phyloP scores from a whole-genome alignment of 805 yeast species.

The Candida ponderosae region DNA sequence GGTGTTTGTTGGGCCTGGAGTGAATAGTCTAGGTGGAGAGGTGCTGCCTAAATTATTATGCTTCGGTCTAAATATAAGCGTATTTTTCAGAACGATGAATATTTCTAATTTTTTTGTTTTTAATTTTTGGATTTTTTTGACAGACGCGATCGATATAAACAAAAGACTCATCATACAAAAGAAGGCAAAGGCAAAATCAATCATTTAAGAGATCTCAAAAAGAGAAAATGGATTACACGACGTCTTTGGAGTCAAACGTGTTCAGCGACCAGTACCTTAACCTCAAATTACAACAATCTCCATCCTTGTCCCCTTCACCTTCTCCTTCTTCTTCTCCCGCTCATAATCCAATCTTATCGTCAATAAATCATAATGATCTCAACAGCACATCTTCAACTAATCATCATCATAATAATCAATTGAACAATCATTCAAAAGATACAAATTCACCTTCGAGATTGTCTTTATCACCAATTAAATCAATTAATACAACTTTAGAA shows the following conservation, averaged over 20 bases:
- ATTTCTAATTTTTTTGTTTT: too few species aligned
- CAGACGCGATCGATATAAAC: too few species aligned
- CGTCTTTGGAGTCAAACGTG: not conserved
- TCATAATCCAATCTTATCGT: not conserved
- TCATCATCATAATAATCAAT: not conserved
- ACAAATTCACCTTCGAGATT: not conserved
- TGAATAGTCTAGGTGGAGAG: too few species aligned
- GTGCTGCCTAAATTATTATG: too few species aligned
- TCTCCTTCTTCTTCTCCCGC: constrained; percentile 16
- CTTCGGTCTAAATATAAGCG: too few species aligned
- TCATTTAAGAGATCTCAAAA: too few species aligned
- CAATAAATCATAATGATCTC: not conserved
- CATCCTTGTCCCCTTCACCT: not conserved
- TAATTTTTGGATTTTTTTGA: too few species aligned
- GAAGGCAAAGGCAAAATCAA: too few species aligned
- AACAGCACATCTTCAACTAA: not conserved
- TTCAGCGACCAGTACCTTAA: not conserved
- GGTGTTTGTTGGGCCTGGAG: too few species aligned
- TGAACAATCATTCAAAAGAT: not conserved
- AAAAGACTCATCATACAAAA: too few species aligned
- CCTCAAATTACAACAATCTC: not conserved
- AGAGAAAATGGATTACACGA: not conserved
- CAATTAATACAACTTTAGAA: not conserved
- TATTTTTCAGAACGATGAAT: too few species aligned
- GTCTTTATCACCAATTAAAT: not conserved